A percentile compares a stretch with the other conserved stretches of the same genome.
Evolutionary conservation across 345 rosid genomes (phyloP).

Genomic region (Acer yangbiense): DNA sequence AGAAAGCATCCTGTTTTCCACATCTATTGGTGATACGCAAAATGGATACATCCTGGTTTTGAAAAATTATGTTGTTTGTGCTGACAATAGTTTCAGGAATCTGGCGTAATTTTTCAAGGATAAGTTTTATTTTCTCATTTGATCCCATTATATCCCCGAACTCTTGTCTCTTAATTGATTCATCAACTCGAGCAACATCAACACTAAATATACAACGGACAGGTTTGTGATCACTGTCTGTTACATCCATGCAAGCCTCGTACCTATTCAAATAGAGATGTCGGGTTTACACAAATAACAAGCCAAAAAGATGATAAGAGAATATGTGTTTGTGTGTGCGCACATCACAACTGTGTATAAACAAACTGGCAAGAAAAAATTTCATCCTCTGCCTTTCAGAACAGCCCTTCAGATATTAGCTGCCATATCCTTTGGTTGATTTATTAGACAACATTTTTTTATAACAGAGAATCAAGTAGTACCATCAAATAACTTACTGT

Average conservation of each 20-base stretch:
- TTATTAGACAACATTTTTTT: neutral
- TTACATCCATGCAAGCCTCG: slow-evolving; percentile 79
- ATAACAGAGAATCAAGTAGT: neutral
- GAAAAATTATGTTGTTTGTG: slow-evolving; percentile 62
- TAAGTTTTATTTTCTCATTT: slow-evolving; percentile 54
- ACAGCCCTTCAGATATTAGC: neutral
- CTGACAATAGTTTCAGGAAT: slow-evolving; percentile 79
- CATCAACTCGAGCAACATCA: slow-evolving; percentile 68
- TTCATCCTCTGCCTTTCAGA: neutral
- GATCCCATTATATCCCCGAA: slow-evolving; percentile 53
- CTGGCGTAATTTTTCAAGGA: slow-evolving; percentile 49
- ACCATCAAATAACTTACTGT: slow-evolving; percentile 44
- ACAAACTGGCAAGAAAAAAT: neutral
- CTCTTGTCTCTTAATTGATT: slow-evolving; percentile 75
- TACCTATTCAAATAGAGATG: slow-evolving; percentile 46
- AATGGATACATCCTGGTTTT: slow-evolving; percentile 59
- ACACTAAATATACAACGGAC: slow-evolving; percentile 66
- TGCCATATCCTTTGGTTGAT: neutral
- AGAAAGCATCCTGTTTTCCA: slow-evolving; percentile 49
- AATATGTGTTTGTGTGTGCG: neutral
- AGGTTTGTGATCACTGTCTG: slow-evolving; percentile 91
- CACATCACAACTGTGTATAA: neutral
- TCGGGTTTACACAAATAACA: slow-evolving; percentile 10
- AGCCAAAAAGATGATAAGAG: neutral
- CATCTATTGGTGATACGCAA: slow-evolving; percentile 69